phyloP scores from a whole-genome alignment of 192 early-diverging fungal genomes.

The Backusella circina region DNA sequence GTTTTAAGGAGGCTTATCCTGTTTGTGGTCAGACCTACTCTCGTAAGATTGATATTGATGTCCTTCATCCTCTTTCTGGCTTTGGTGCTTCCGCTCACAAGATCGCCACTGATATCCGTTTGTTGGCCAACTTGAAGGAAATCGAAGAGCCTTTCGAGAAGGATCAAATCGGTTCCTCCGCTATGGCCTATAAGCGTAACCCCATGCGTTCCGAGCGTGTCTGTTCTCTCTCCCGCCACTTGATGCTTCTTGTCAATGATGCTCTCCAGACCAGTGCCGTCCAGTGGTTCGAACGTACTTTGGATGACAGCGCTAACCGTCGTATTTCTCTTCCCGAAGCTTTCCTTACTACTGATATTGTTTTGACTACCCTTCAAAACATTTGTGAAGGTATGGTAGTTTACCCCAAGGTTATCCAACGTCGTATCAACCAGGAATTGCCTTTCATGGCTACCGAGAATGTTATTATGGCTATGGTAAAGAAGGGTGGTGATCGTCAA shows the following conservation, averaged over 20 bases:
- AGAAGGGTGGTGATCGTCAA: constrained; percentile 93
- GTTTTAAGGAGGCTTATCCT: constrained; percentile 80
- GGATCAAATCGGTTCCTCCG: constrained; percentile 97
- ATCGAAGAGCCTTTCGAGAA: constrained; percentile 99
- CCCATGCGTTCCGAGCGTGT: constrained; percentile 98
- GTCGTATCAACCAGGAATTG: constrained; percentile 88
- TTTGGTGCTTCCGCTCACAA: constrained; percentile 97
- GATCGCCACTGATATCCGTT: constrained; percentile 93
- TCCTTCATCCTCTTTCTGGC: constrained; percentile 77
- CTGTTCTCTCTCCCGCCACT: constrained; percentile 91
- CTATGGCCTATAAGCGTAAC: constrained; percentile 99
- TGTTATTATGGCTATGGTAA: constrained; percentile 99
- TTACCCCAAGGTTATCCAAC: constrained; percentile 91
- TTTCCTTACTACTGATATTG: constrained; percentile 94
- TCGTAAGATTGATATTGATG: constrained; percentile 96
- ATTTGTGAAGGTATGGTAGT: constrained; percentile 97
- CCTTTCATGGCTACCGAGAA: constrained; percentile 99
- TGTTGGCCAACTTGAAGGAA: constrained; percentile 96
- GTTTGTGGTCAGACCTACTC: constrained; percentile 98
- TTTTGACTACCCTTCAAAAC: constrained; percentile 93
- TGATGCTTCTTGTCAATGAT: constrained; percentile 88
- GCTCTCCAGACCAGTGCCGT: constrained; percentile 85
- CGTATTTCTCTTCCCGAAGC: constrained; percentile 95
- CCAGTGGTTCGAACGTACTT: constrained; percentile 97
- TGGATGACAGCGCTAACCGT: constrained; percentile 96